Conservation (phyloP, 208 protist species). For the Tetramitus jugosus region DNA sequence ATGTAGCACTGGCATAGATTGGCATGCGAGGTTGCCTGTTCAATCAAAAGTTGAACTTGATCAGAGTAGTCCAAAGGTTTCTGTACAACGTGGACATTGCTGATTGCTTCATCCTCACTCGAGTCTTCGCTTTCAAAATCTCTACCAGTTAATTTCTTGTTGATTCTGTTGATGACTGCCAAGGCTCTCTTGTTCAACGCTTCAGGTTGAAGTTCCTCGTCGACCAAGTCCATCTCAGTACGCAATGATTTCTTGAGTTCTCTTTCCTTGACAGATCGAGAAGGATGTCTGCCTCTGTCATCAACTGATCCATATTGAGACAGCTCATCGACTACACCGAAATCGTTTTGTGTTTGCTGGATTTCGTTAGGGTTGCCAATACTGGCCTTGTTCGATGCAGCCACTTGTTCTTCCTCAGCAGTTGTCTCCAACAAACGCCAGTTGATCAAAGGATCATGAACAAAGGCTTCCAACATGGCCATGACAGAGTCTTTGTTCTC, state of each 20-base stretch:
- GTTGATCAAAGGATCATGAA: conserved; percentile 99
- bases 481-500: conserved; percentile 96
- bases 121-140: conserved; percentile 70
- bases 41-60: conserved; percentile 63
- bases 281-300: not conserved
- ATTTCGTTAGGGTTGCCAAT: conserved; percentile 13
- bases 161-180: conserved; percentile 86
- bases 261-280: conserved; percentile 16
- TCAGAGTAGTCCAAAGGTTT: not conserved
- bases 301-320: conserved; percentile 28
- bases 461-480: conserved; percentile 98
- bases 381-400: conserved; percentile 32
- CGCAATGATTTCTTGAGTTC: conserved; percentile 20
- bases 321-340: conserved; percentile 23
- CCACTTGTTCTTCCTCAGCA: conserved; percentile 45
- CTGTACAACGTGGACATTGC: too few species aligned
- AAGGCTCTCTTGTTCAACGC: conserved; percentile 83
- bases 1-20: conserved; percentile 97
- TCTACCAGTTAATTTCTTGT: conserved; percentile 93
- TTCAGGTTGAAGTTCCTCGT: conserved; percentile 28
- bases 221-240: conserved; percentile 4
- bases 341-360: not conserved
- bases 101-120: not conserved
- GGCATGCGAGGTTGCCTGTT: conserved; percentile 91
- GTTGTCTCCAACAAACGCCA: conserved; percentile 86